These are phyloP conservation scores for Fusarium sp. DNA, from an alignment of 2,329 filamentous ascomycete species.

Conservation along the genomic window DNA sequence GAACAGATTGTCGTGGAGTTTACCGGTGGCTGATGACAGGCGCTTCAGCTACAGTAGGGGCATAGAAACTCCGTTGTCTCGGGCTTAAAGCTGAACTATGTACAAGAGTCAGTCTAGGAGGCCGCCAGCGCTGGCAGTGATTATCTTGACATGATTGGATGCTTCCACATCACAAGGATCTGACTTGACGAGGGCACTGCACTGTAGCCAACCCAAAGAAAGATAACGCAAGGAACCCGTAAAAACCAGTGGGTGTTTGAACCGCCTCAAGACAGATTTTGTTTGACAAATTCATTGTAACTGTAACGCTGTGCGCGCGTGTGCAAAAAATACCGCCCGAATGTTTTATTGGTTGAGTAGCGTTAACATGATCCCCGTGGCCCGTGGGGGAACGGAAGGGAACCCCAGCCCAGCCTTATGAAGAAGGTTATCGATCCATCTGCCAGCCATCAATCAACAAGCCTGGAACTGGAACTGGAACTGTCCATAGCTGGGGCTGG, in stretches of 20 bases:
- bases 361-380: neutral
- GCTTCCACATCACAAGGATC: neutral
- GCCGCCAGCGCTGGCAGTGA: neutral
- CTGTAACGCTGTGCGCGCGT: no score
- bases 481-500: no score
- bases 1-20: constrained; percentile 3
- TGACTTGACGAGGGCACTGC: neutral
- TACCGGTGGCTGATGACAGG: constrained; percentile 18
- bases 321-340: no score
- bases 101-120: neutral
- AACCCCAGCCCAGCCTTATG: constrained; percentile 26
- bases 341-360: neutral
- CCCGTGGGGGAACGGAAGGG: constrained; percentile 1
- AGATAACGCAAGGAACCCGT: no score
- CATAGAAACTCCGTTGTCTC: neutral
- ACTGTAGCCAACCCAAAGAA: neutral
- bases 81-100: constrained; percentile 15
- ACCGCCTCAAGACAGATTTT: no score
- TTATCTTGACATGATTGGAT: neutral
- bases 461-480: neutral
- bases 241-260: no score
- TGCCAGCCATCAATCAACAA: neutral
- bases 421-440: constrained; percentile 25
- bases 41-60: constrained; percentile 16
- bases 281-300: neutral